Conservation (phyloP, 2,329 filamentous ascomycete genomes). For the Venturia asperata region DNA sequence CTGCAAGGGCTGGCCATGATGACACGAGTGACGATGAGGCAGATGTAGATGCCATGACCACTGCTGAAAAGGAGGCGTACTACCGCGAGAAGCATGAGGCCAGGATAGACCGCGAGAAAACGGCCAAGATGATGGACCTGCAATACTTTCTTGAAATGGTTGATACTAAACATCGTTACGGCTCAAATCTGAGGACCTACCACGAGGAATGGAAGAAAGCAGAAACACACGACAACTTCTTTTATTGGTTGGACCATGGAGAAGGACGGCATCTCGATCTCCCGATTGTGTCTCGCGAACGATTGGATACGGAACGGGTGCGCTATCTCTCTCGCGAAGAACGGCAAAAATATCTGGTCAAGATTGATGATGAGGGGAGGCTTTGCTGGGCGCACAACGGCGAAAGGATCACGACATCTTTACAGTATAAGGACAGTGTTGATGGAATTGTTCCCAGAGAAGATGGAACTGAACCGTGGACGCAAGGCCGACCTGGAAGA, state of each 20-base stretch:
- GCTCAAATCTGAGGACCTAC: constrained; percentile 72
- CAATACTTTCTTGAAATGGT: constrained; percentile 85
- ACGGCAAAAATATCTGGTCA: constrained; percentile 70
- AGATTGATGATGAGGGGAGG: constrained; percentile 64
- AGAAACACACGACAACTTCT: constrained; percentile 79
- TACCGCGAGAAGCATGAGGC: constrained; percentile 39
- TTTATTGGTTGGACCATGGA: constrained; percentile 86
- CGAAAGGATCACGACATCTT: constrained; percentile 66
- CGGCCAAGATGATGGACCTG: constrained; percentile 72
- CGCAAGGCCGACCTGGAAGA: constrained; percentile 25
- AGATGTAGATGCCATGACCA: constrained; percentile 24
- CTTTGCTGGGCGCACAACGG: constrained; percentile 86
- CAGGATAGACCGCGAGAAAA: constrained; percentile 53
- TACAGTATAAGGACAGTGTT: constrained; percentile 70
- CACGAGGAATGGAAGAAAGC: constrained; percentile 76
- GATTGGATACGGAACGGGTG: constrained; percentile 70
- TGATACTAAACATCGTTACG: constrained; percentile 79
- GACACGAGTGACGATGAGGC: constrained; percentile 46
- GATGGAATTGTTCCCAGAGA: constrained; percentile 48
- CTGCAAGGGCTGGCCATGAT: constrained; percentile 64
- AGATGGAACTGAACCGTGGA: constrained; percentile 36
- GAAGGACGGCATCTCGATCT: constrained; percentile 65
- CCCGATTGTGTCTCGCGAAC: constrained; percentile 63
- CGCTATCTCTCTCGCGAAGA: constrained; percentile 80
- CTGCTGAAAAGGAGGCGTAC: constrained; percentile 30